Conservation (phyloP, 441 rosid genomes). For the Erodium chrysanthum region DNA sequence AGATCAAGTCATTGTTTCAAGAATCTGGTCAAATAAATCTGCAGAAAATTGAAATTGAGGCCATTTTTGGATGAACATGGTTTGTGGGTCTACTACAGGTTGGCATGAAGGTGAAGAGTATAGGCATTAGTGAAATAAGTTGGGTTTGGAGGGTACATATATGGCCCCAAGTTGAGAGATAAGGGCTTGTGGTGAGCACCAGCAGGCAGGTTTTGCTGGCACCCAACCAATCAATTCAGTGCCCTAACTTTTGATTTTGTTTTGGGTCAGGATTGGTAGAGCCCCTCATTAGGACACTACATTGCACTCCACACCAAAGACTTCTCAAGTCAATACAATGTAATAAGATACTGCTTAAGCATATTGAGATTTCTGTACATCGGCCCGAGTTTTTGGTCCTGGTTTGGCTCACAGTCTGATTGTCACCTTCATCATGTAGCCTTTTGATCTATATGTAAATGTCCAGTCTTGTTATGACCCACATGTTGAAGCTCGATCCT, state of each 20-base stretch:
- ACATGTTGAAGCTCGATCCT: too few species aligned
- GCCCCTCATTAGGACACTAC: neutral
- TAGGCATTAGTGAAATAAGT: neutral
- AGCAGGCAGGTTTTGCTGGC: conserved; percentile 1
- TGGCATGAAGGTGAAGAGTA: neutral
- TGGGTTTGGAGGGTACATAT: neutral
- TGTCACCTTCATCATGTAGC: too few species aligned
- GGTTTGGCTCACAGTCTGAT: too few species aligned
- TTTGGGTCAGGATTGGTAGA: neutral
- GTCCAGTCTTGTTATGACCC: too few species aligned
- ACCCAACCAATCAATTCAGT: neutral
- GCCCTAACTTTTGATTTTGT: neutral
- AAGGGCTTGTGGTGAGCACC: neutral
- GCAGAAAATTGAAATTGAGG: neutral
- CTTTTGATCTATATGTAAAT: too few species aligned
- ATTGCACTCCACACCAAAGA: neutral
- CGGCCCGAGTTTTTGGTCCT: too few species aligned
- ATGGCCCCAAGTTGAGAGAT: neutral
- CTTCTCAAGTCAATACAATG: neutral
- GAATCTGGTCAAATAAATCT: neutral
- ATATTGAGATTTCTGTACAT: too few species aligned
- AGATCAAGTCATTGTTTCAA: neutral
- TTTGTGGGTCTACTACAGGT: neutral
- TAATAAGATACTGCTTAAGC: too few species aligned
- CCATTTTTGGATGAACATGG: neutral